A percentile compares a stretch with the other conserved stretches of the same genome.
These are phyloP conservation scores for Fusarium lateritium DNA, from an alignment of 2,329 filamentous ascomycete species.

Conservation along the genomic window DNA sequence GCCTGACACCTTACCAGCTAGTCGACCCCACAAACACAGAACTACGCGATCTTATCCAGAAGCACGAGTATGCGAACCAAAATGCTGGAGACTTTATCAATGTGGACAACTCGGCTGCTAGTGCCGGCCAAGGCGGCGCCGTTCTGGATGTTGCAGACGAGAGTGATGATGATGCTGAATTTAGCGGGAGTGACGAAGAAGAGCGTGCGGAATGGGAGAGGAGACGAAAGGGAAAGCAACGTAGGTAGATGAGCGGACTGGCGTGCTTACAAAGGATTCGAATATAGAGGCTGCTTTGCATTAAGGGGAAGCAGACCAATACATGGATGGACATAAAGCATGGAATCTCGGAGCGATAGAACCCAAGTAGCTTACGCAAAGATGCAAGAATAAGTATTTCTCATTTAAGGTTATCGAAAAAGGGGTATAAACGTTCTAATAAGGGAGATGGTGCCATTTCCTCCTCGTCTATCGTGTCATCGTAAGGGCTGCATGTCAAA, in stretches of 20 bases:
- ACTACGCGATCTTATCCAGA: slow-evolving; percentile 74
- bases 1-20: slow-evolving; percentile 79
- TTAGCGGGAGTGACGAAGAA: slow-evolving; percentile 75
- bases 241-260: slow-evolving; percentile 26
- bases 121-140: slow-evolving; percentile 18
- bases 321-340: slow-evolving; percentile 37
- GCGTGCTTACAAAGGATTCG: slow-evolving; percentile 26
- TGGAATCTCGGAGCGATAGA: slow-evolving; percentile 47
- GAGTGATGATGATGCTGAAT: slow-evolving; percentile 71
- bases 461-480: slow-evolving; percentile 32
- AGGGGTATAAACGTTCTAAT: slow-evolving; percentile 43
- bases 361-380: slow-evolving; percentile 43
- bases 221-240: slow-evolving; percentile 60
- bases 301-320: slow-evolving; percentile 19
- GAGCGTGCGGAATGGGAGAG: slow-evolving; percentile 74
- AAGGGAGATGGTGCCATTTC: slow-evolving; percentile 15
- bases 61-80: slow-evolving; percentile 76
- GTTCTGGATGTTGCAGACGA: slow-evolving; percentile 48
- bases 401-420: slow-evolving; percentile 43
- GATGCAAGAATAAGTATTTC: slow-evolving; percentile 47
- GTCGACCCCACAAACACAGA: slow-evolving; percentile 78
- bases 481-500: slow-evolving; percentile 14
- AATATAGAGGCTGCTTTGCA: slow-evolving; percentile 36
- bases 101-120: slow-evolving; percentile 46
- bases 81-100: slow-evolving; percentile 72